Base-by-base conservation (phyloP, 2,329 filamentous ascomycete species). In the Exophiala sideris region DNA sequence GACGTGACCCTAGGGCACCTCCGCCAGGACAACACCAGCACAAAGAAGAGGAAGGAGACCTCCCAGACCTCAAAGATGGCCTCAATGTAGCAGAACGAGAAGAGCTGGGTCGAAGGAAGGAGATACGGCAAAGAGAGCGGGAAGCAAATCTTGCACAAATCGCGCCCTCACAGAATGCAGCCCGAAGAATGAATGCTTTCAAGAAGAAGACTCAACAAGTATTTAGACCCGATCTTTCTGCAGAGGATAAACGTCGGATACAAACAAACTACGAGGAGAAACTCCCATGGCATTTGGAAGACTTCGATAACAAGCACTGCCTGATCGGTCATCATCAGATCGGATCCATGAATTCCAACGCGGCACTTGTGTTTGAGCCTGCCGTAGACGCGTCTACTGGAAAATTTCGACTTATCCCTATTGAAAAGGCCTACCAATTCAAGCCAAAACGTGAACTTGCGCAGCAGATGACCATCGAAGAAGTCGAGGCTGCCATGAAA, bases 361-460 rank as follows among this genome's bases (percentile, higher is more conserved):
- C 91, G 47, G 86, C 95, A 61, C 86, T 95, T 50, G 81, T 92
- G 36, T 80, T 89, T 40, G 86, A 90, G 33, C 46, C 56, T 18
- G 35, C 55, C 5, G 81, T 84, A 35, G 80, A 83, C 8, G 78
- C 79, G 1, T 83, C 80, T 45, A 94, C 95, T 68, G 85, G 86
- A 33, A 58, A 53, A 38, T 62, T 62, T 39, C 59, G 62, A 21
- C 88, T 97, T 84, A 79, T 96, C 2, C 95, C 95, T 0, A 74
- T 97, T 14, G 92, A 99, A 71, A 96, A 96, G 67, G 96, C 89
- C 86, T 99, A 99, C 74, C 88, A 84, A 52, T 95, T 96, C 68
- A 85, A 82, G 3, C 80, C 86, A 40, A 92, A 92, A 68, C 86
- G 87, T 14, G 88, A 89, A 51, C 82, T 86, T 9, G 92, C 94